Evolutionary conservation across 306 rosid genomes (phyloP).

Genomic region (Delonix regia): DNA sequence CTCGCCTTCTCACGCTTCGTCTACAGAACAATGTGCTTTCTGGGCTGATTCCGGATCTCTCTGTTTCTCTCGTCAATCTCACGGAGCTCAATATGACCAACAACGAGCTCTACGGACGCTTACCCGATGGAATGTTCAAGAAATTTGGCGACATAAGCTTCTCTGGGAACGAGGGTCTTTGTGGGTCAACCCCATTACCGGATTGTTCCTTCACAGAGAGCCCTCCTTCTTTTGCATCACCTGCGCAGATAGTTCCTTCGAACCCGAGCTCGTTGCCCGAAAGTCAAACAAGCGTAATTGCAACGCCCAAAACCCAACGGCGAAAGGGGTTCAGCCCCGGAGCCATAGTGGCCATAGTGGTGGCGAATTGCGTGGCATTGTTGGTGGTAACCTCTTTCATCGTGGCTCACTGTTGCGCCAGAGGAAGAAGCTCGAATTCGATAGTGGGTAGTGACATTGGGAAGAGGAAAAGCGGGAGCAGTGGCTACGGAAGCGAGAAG

Average conservation of each 20-base stretch:
- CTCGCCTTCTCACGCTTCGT: constrained; percentile 76
- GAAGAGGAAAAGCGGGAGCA: constrained; percentile 76
- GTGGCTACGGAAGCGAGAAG: constrained; percentile 71
- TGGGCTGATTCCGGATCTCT: constrained; percentile 71
- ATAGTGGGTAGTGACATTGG: constrained; percentile 68
- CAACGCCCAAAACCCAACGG: neutral
- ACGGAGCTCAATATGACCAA: constrained; percentile 72
- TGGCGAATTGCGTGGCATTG: constrained; percentile 63
- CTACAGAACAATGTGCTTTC: constrained; percentile 79
- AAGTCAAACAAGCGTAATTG: constrained; percentile 50
- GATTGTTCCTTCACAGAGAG: constrained; percentile 53
- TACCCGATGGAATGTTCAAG: constrained; percentile 64
- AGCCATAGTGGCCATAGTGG: constrained; percentile 72
- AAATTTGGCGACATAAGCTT: constrained; percentile 71
- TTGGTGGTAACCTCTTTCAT: constrained; percentile 67
- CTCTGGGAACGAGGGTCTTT: constrained; percentile 76
- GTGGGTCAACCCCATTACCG: constrained; percentile 74
- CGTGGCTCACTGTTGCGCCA: constrained; percentile 76
- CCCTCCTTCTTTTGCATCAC: constrained; percentile 32
- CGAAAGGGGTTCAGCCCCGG: constrained; percentile 64
- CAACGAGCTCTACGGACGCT: constrained; percentile 71
- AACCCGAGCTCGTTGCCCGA: constrained; percentile 79
- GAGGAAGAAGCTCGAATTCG: constrained; percentile 55
- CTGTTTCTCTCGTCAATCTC: constrained; percentile 56
- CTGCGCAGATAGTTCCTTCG: constrained; percentile 66